Evolutionary conservation across 176 grass and related monocot species (phyloP).

Genomic region (Elaeis guineensis): DNA sequence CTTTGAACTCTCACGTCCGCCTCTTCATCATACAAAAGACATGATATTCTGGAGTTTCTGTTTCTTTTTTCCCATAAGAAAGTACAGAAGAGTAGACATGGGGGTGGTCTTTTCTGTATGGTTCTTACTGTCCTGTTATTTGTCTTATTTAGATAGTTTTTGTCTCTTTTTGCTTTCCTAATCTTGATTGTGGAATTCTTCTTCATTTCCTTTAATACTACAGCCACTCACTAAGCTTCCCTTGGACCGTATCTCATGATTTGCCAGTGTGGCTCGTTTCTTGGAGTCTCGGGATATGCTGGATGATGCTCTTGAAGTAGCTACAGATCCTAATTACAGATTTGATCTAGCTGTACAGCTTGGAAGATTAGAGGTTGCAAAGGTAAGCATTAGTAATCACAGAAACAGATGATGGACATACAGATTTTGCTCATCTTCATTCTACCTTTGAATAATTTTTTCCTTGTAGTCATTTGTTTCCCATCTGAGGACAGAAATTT

Average conservation of each 20-base stretch:
- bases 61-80: not conserved
- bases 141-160: too few relatives aligned
- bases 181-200: not conserved
- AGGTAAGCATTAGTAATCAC: constrained; percentile 32
- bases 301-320: constrained; percentile 97
- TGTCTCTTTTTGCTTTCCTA: not conserved
- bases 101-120: too few relatives aligned
- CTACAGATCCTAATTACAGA: constrained; percentile 91
- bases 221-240: constrained; percentile 1
- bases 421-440: not conserved
- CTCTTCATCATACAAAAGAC: too few relatives aligned
- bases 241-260: constrained; percentile 8
- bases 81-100: too few relatives aligned
- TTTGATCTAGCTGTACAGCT: constrained; percentile 97
- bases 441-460: not conserved
- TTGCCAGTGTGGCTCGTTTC: constrained; percentile 84
- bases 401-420: too few relatives aligned
- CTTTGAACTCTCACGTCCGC: too few relatives aligned
- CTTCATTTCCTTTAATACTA: too few relatives aligned
- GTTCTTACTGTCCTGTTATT: too few relatives aligned
- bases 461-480: not conserved
- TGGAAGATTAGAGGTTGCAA: constrained; percentile 79
- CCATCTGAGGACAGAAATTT: constrained; percentile 4
- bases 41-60: not conserved
- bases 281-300: constrained; percentile 96